phyloP scores from a whole-genome alignment of 2,329 filamentous ascomycete genomes.

The Neofusicoccum cordaticola region DNA sequence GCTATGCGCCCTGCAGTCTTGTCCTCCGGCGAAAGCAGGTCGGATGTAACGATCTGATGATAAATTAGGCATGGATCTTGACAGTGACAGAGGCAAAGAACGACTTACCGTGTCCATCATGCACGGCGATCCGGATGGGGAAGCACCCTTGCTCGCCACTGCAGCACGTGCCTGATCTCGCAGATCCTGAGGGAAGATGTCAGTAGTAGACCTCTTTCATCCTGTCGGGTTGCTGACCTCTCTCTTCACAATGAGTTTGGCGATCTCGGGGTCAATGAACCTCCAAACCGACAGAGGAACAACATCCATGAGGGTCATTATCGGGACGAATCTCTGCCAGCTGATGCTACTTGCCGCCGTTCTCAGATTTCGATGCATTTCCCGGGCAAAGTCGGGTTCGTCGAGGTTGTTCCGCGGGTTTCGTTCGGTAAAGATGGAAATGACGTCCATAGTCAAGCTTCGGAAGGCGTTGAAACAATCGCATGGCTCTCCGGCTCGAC shows the following conservation, averaged over 20 bases:
- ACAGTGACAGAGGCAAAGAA: neutral
- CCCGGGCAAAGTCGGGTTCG: slow-evolving; percentile 18
- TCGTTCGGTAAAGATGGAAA: slow-evolving; percentile 20
- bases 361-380: slow-evolving; percentile 16
- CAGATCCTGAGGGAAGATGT: neutral
- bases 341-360: slow-evolving; percentile 13
- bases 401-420: slow-evolving; percentile 17
- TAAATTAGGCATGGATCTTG: too few species aligned
- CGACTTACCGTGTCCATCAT: neutral
- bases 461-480: slow-evolving; percentile 20
- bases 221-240: neutral
- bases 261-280: neutral
- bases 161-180: neutral
- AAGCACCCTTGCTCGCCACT: neutral
- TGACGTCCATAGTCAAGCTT: slow-evolving; percentile 21
- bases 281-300: neutral
- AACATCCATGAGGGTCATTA: slow-evolving; percentile 32
- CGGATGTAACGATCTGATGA: slow-evolving; percentile 25
- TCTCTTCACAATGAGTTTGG: neutral
- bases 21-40: slow-evolving; percentile 33
- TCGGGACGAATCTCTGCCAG: slow-evolving; percentile 19
- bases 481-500: slow-evolving; percentile 5
- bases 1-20: slow-evolving; percentile 32
- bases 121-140: neutral
- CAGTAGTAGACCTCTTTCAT: neutral